Base-by-base conservation (phyloP, 1,284 basidiomycete species). In the Retiboletus flavoniger region DNA sequence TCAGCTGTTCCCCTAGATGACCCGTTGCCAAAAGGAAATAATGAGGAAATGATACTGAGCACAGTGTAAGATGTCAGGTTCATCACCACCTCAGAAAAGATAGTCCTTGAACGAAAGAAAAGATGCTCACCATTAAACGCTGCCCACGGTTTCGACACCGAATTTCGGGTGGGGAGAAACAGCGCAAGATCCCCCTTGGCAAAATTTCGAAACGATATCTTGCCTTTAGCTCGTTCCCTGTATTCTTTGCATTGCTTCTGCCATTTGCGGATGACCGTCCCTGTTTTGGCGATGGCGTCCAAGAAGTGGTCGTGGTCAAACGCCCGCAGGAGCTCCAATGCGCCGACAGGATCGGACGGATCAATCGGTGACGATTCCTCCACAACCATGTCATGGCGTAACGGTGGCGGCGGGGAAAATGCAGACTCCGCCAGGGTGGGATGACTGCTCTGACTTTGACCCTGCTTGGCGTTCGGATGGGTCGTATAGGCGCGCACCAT, bases 161-260 rank as follows among this genome's bases (percentile, higher is more conserved):
- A 92, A 70, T 97, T 97, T 47, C 95, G 80, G 0, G 97, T 98
- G 1, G 96, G 96, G 29, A 99, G 76, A 73, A 99, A 99, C 35
- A 99, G 78, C 0, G 95, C 95, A 48, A 99, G 77, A 74, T 98
- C 95, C 13, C 94, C 93, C 68, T 93, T 93, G 4, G 87, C 79
- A 63, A 98, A 98, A 74, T 94, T 93, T 61, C 92, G 81, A 72
- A 97, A 96, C 2, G 93, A 91, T 53, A 98, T 95, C 74, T 95
- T 96, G 56, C 94, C 91, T 71, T 91, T 92, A 14, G 92, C 87
- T 19, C 92, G 85, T 60, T 98, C 95, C 44, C 93, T 82, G 60
- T 96, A 96, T 63, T 92, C 88, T 68, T 93, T 94, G 74, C 93
- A 96, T 67, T 96, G 93, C 71, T 95, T 97, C 72, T 93, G 89